A percentile compares a stretch with the other conserved stretches of the same genome.
Conservation (phyloP, 805 yeast species). For the Yarrowia sp. region DNA sequence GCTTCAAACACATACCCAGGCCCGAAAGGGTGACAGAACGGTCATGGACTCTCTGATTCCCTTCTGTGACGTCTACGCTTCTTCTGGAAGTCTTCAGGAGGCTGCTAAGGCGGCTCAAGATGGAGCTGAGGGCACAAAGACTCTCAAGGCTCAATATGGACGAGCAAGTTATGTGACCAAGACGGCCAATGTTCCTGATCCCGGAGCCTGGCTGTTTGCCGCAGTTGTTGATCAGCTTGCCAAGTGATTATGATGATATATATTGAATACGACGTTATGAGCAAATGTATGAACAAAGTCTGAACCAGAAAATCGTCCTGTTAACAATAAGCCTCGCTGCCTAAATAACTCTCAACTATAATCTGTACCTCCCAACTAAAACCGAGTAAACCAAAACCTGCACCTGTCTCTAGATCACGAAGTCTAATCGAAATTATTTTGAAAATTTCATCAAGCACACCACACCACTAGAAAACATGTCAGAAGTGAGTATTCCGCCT, state of each 20-base stretch:
- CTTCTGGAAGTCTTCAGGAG: slow-evolving; percentile 58
- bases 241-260: not conserved
- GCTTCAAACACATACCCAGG: slow-evolving; percentile 83
- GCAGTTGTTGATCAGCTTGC: slow-evolving; percentile 10
- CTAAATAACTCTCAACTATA: too few relatives aligned
- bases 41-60: slow-evolving; percentile 89
- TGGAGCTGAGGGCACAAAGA: slow-evolving; percentile 79
- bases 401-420: not conserved
- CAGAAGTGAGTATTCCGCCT: slow-evolving; percentile 7
- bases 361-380: not conserved
- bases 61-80: slow-evolving; percentile 67
- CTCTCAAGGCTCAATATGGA: slow-evolving; percentile 84
- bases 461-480: slow-evolving; percentile 17
- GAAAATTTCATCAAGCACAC: slow-evolving; percentile 14
- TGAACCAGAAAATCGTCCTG: too few relatives aligned
- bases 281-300: too few relatives aligned
- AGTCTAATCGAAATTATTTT: slow-evolving; percentile 31
- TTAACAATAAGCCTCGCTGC: too few relatives aligned
- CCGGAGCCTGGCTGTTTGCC: slow-evolving; percentile 34
- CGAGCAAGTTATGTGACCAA: slow-evolving; percentile 82
- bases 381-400: too few relatives aligned
- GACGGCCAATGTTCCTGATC: slow-evolving; percentile 25
- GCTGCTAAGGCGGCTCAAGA: slow-evolving; percentile 73
- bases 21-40: slow-evolving; percentile 87
- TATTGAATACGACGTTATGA: not conserved